Percentiles rank a stretch among this genome's conserved stretches.
phyloP scores from a whole-genome alignment of 345 rosid species.

The Arabidopsis suecica region DNA sequence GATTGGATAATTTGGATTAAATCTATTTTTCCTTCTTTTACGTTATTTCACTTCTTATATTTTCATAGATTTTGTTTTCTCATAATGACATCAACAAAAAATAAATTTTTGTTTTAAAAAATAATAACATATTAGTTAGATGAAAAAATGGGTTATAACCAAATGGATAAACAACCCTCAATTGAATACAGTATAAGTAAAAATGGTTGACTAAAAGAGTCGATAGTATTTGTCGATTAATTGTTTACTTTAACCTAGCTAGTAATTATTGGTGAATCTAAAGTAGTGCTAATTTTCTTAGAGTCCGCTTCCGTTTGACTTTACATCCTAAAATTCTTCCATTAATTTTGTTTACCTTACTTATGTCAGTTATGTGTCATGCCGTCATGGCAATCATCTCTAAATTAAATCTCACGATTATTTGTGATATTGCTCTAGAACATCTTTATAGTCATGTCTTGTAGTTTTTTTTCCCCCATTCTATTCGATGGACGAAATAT shows the following conservation, averaged over 20 bases:
- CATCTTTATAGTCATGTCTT: background rate
- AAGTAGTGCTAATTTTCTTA: background rate
- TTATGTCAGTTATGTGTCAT: too few species aligned
- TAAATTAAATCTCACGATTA: background rate
- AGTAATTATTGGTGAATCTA: background rate
- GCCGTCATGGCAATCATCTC: background rate
- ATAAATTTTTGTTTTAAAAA: background rate
- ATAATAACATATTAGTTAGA: background rate
- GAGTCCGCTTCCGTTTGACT: background rate
- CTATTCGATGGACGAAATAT: background rate
- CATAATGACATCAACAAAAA: background rate
- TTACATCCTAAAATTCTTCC: background rate
- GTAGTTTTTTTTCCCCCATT: background rate
- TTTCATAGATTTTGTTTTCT: background rate
- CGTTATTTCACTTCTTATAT: slow-evolving; percentile 8
- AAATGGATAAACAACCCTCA: background rate
- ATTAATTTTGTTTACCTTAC: background rate
- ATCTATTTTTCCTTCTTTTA: background rate
- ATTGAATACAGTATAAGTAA: background rate
- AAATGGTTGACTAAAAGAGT: background rate
- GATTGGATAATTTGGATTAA: slow-evolving; percentile 20
- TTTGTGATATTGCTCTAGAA: background rate
- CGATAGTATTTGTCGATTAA: background rate
- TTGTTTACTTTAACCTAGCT: background rate
- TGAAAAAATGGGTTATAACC: background rate